Conservation (phyloP, 192 early-diverging fungal genomes). For the Phlyctochytrium arcticum region DNA sequence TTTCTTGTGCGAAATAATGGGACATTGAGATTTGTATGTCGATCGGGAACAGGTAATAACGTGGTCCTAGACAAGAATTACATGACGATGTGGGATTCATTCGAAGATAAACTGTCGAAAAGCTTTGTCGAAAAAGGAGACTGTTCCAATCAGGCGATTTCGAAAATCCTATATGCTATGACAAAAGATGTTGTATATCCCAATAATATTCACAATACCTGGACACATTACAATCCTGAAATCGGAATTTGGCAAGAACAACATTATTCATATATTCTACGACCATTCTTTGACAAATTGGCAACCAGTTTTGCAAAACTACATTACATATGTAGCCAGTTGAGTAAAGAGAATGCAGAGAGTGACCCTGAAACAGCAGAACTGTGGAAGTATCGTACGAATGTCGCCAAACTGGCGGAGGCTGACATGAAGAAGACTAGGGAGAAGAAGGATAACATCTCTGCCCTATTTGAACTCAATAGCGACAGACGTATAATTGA, state of each 20-base stretch:
- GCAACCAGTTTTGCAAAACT: background rate
- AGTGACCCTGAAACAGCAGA: background rate
- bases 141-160: background rate
- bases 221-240: background rate
- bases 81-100: background rate
- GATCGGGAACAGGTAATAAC: background rate
- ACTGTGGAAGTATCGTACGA: background rate
- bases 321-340: background rate
- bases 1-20: constrained; percentile 1
- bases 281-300: background rate
- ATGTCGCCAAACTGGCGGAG: too few species aligned
- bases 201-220: background rate
- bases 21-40: constrained; percentile 4
- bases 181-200: background rate
- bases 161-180: background rate
- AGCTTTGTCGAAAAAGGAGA: background rate
- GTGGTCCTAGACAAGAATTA: background rate
- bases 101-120: background rate
- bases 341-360: background rate
- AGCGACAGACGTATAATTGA: background rate
- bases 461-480: background rate
- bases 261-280: background rate
- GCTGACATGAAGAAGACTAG: background rate
- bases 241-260: background rate
- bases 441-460: background rate